Percentiles rank a stretch among this genome's conserved stretches.
phyloP scores from a whole-genome alignment of 257 asterid genomes.

The Ocimum tenuiflorum region DNA sequence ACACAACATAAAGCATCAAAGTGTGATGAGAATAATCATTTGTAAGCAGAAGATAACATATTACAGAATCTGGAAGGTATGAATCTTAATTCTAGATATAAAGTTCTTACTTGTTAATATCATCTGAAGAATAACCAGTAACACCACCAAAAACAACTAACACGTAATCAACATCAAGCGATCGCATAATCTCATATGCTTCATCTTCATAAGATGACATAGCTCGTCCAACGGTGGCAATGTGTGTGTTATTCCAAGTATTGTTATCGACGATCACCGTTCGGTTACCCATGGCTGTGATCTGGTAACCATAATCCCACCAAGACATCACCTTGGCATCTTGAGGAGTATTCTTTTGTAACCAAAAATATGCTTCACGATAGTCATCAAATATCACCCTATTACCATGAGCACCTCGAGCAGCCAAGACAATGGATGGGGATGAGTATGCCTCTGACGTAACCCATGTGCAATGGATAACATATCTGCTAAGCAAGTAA shows the following conservation, averaged over 20 bases:
- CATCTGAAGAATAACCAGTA: conserved; percentile 95
- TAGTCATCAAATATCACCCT: conserved; percentile 91
- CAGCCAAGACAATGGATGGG: conserved; percentile 98
- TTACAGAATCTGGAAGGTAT: conserved; percentile 3
- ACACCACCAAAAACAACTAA: conserved; percentile 97
- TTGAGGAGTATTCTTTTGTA: conserved; percentile 83
- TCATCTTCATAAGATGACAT: conserved; percentile 97
- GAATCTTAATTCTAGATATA: not conserved
- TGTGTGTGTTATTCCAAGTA: conserved; percentile 99
- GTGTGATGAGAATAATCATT: not conserved
- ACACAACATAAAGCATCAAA: not conserved
- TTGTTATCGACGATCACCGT: conserved; percentile 96
- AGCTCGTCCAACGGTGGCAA: conserved; percentile 99
- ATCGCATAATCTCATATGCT: conserved; percentile 94
- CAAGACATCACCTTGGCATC: conserved; percentile 99
- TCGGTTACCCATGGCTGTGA: conserved; percentile 97
- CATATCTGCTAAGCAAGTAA: conserved; percentile 85
- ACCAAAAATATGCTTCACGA: conserved; percentile 95
- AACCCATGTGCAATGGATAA: conserved; percentile 94
- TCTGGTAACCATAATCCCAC: conserved; percentile 99
- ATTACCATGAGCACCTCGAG: conserved; percentile 93
- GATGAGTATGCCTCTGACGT: conserved; percentile 98
- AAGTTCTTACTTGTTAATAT: conserved; percentile 85
- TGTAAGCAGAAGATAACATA: conserved; percentile 4
- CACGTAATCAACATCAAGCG: conserved; percentile 89